These are phyloP conservation scores for Pistacia vera DNA, from an alignment of 345 rosid genomes.

Conservation along the genomic window DNA sequence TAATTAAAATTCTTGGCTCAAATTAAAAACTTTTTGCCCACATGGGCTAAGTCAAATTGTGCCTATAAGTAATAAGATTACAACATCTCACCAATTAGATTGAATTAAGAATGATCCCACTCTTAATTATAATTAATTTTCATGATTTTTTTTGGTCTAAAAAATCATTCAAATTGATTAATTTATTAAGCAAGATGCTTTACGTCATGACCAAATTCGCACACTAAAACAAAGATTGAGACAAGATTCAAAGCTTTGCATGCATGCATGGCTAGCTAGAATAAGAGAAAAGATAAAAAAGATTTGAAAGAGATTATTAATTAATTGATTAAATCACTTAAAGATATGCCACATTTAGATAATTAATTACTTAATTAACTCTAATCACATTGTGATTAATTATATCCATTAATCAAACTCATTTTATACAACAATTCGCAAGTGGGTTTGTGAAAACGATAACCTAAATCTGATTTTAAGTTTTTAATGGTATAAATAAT, in stretches of 20 bases:
- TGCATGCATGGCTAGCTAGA: neutral
- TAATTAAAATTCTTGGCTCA: neutral
- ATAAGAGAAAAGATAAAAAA: constrained; percentile 4
- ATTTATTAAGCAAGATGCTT: neutral
- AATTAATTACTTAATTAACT: too few relatives aligned
- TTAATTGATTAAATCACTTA: neutral
- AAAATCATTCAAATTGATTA: neutral
- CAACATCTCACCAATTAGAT: too few relatives aligned
- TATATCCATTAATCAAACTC: neutral
- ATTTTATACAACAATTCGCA: neutral
- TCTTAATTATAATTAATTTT: neutral
- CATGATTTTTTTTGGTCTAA: constrained; percentile 3
- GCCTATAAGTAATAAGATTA: neutral
- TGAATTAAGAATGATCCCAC: neutral
- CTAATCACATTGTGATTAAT: neutral
- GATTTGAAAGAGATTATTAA: neutral
- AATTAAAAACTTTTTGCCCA: constrained; percentile 1
- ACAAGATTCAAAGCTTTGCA: constrained; percentile 2
- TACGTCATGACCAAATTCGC: constrained; percentile 4
- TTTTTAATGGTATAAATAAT: neutral
- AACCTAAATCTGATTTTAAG: neutral
- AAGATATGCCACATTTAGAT: neutral
- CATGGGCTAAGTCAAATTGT: constrained; percentile 8
- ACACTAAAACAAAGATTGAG: neutral
- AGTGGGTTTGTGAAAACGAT: constrained; percentile 21